Evolutionary conservation across 2,329 filamentous ascomycete genomes (phyloP), one percentile per base, ranked within the genome.

Genomic region (Exophiala sideris): DNA sequence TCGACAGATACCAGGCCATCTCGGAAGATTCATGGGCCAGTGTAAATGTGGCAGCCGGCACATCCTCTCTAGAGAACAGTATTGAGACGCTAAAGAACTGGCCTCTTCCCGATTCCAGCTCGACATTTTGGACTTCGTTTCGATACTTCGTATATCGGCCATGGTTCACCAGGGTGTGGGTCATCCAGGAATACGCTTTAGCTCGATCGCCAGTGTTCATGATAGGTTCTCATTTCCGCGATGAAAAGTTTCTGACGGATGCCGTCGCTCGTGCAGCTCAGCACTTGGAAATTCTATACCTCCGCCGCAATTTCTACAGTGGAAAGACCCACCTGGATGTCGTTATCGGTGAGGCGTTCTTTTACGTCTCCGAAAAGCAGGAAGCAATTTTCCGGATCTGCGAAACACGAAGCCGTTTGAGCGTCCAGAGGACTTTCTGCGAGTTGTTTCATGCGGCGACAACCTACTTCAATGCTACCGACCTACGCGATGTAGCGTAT

Each of bases 161-260:
- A 7, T 64, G 61, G 57, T 64, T 60, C 45, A 55, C 51, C 3
- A 32, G 62, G 6, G 42, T 62, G 12, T 64, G 62, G 62, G 51
- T 64, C 3, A 50, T 62, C 8, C 62, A 62, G 33, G 62, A 64
- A 44, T 56, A 54, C 33, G 50, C 56, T 14, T 50, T 63, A 9
- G 59, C 61, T 10, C 12, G 40, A 9, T 35, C 16, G 3, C 12
- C 32, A 5, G 10, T 38, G 5, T 45, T 57, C 34, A 35, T 57
- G 45, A 50, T 57, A 12, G 54, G 54, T 18, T 14, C 20, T 21
- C 18, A 40, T 12, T 42, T 42, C n/a, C 32, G 50, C 3, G 44
- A 48, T n/a, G 24, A 20, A n/a, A n/a, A 8, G 10, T 53, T 48
- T 34, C 36, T 53, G 3, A 18, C 7, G 2, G 10, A 41, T 7